Percentiles rank a stretch among this genome's conserved stretches.
Evolutionary conservation across 345 rosid genomes (phyloP).

Genomic region (Lagerstroemia speciosa): DNA sequence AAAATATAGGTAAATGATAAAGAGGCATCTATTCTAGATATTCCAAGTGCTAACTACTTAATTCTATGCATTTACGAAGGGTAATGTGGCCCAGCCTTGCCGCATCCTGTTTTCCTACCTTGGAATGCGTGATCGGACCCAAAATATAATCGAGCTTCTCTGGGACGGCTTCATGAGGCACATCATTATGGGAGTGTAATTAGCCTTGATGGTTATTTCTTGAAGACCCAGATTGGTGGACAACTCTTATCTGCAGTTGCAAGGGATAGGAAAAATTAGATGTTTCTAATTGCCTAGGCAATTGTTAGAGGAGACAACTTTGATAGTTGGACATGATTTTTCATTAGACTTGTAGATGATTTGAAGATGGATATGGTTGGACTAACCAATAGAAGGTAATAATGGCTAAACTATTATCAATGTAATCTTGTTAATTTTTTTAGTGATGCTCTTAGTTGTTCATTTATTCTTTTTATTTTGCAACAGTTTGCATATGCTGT

Average conservation of each 20-base stretch:
- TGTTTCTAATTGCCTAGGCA: constrained; percentile 2
- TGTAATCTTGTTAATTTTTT: no score
- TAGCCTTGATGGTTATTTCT: background rate
- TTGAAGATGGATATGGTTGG: background rate
- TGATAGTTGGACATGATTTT: background rate
- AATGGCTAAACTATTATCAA: no score
- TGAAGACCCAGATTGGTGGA: background rate
- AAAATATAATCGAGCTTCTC: no score
- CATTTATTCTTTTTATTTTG: background rate
- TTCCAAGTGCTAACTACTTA: no score
- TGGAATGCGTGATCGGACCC: no score
- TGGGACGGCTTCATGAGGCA: no score
- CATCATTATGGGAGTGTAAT: background rate
- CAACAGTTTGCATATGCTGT: background rate
- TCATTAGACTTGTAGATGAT: background rate
- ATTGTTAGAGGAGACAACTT: background rate
- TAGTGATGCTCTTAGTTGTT: background rate
- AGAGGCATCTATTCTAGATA: no score
- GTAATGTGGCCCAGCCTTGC: no score
- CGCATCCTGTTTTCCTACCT: no score
- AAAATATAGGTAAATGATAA: no score
- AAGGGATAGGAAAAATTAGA: background rate
- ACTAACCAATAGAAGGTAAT: background rate
- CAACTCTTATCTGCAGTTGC: background rate
- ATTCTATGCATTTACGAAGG: no score